These are phyloP conservation scores for Colletotrichum falcatum DNA, from an alignment of 2,329 filamentous ascomycete species.

Conservation along the genomic window DNA sequence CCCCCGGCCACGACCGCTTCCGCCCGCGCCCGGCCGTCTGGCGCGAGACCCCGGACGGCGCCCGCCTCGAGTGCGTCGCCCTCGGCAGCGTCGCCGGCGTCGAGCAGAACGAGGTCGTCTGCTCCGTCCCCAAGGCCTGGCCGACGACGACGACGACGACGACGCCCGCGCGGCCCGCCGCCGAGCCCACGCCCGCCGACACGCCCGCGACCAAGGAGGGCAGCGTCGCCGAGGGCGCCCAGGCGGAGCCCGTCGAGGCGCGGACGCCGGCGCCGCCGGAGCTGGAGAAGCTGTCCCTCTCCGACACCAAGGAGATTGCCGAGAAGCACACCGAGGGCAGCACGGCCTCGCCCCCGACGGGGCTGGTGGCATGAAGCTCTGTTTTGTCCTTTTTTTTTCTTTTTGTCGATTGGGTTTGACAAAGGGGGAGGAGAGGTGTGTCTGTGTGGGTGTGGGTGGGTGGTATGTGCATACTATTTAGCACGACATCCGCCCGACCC, in stretches of 20 bases:
- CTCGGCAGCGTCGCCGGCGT: slow-evolving; percentile 61
- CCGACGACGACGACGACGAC: too few relatives aligned
- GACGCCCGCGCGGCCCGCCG: slow-evolving; percentile 22
- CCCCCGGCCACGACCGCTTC: slow-evolving; percentile 64
- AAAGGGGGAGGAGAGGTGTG: too few relatives aligned
- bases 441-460: not conserved
- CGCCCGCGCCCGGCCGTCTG: slow-evolving; percentile 69
- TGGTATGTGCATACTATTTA: not conserved
- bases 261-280: slow-evolving; percentile 44
- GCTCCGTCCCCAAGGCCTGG: slow-evolving; percentile 62
- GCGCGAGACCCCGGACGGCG: slow-evolving; percentile 61
- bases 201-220: slow-evolving; percentile 28
- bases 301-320: slow-evolving; percentile 31
- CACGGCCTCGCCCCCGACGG: not conserved
- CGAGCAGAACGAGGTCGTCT: slow-evolving; percentile 61
- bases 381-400: not conserved
- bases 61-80: slow-evolving; percentile 64
- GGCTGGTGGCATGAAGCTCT: not conserved
- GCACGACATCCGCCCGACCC: not conserved
- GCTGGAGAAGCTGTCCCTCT: slow-evolving; percentile 50
- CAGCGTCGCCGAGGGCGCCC: slow-evolving; percentile 45
- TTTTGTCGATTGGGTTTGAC: not conserved
- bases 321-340: slow-evolving; percentile 34
- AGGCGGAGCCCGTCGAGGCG: slow-evolving; percentile 46
- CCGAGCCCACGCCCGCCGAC: slow-evolving; percentile 27